phyloP scores from a whole-genome alignment of 257 asterid genomes.

The Henckelia pumila region DNA sequence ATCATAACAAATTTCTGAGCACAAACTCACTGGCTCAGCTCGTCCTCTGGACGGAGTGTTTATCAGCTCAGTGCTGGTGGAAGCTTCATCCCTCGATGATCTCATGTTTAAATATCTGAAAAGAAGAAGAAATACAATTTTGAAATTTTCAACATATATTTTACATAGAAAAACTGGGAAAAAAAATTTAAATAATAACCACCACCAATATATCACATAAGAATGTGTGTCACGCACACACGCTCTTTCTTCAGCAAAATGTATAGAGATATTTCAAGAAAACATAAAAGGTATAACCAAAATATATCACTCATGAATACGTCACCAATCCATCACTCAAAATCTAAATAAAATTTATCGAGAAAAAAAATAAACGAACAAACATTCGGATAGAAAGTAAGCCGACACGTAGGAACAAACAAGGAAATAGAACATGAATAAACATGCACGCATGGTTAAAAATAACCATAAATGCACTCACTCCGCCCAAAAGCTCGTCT shows the following conservation, averaged over 20 bases:
- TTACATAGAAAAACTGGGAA: not conserved
- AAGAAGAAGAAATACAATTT: not conserved
- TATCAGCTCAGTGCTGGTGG: conserved; percentile 54
- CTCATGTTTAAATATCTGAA: conserved; percentile 45
- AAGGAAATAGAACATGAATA: conserved; percentile 9
- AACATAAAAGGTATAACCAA: not conserved
- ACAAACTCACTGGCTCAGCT: conserved; percentile 45
- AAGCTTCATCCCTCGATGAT: conserved; percentile 54
- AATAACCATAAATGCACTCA: conserved; percentile 24
- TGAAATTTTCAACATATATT: not conserved
- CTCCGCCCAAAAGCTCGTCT: conserved; percentile 13
- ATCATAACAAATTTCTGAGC: conserved; percentile 12
- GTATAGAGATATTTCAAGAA: not conserved
- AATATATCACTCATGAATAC: not conserved
- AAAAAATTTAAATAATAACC: too few species aligned
- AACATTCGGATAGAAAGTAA: not conserved
- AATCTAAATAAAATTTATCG: not conserved
- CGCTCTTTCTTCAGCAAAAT: not conserved
- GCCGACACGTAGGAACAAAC: not conserved
- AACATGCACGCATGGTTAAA: conserved; percentile 12
- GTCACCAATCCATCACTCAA: not conserved
- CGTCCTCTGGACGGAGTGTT: conserved; percentile 35
- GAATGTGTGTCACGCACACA: too few species aligned
- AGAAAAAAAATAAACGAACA: not conserved
- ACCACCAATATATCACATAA: not conserved